phyloP scores from a whole-genome alignment of 169 alveolate species.

The Cryptosporidium ubiquitum region DNA sequence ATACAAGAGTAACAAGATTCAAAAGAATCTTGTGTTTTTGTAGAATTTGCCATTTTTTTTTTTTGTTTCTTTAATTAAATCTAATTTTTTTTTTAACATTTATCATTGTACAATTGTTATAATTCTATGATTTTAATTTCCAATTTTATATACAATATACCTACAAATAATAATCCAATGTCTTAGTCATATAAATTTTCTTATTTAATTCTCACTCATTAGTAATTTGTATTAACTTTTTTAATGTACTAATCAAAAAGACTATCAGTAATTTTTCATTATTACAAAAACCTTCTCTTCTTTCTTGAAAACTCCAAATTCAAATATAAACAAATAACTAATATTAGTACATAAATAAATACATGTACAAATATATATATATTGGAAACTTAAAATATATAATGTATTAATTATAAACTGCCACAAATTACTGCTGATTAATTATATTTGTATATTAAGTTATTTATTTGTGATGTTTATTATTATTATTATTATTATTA shows the following conservation, averaged over 20 bases:
- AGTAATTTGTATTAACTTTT: not conserved
- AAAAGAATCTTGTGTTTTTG: conserved; percentile 46
- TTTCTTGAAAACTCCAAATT: not conserved
- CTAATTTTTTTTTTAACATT: not conserved
- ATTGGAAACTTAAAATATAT: no score
- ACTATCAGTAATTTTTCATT: not conserved
- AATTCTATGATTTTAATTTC: no score
- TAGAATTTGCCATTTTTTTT: conserved; percentile 11
- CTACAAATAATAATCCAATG: no score
- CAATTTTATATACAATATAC: not conserved
- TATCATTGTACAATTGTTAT: not conserved
- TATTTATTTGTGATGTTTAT: not conserved
- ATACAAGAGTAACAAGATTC: conserved; percentile 41
- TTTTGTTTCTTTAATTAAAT: not conserved
- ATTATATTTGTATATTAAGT: not conserved
- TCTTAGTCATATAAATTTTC: not conserved
- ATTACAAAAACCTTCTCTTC: not conserved
- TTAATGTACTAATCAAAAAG: no score
- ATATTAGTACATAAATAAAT: no score
- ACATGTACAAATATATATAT: no score
- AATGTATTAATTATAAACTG: no score
- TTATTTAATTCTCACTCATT: not conserved
- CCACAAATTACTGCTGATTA: no score
- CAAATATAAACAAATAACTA: no score
- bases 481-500: not conserved